phyloP scores from a whole-genome alignment of 805 yeast species.

The Saccharomycopsis javanensis region DNA sequence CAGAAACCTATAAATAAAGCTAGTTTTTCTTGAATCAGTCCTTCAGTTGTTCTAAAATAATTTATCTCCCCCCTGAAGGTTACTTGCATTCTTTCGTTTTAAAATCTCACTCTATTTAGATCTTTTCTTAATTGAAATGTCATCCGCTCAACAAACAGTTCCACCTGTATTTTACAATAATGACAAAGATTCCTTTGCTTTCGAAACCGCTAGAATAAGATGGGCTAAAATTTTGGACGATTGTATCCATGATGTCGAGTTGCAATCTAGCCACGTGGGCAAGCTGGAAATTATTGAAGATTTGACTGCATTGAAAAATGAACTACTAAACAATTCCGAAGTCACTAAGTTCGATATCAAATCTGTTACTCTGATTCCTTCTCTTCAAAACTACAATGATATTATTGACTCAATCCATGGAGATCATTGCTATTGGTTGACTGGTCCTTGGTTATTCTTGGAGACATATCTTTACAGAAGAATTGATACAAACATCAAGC shows the following conservation, averaged over 20 bases:
- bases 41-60: no score
- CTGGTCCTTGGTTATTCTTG: constrained; percentile 83
- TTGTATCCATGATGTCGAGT: constrained; percentile 49
- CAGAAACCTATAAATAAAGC: no score
- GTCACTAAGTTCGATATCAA: constrained; percentile 30
- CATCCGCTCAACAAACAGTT: no score
- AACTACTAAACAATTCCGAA: constrained; percentile 23
- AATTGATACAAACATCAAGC: constrained; percentile 38
- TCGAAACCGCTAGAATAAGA: constrained; percentile 63
- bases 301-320: neutral
- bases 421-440: constrained; percentile 43
- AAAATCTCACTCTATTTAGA: no score
- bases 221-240: constrained; percentile 81
- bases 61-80: no score
- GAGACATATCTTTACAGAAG: constrained; percentile 80
- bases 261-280: constrained; percentile 14
- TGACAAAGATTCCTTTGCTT: constrained; percentile 74
- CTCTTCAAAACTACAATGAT: constrained; percentile 51
- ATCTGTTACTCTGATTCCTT: constrained; percentile 29
- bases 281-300: constrained; percentile 10
- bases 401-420: constrained; percentile 31
- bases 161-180: constrained; percentile 41
- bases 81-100: no score
- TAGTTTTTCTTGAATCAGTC: no score
- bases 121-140: no score